Base-by-base conservation (phyloP, 1,139 yeast genomes). In the Taphrina flavorubra region DNA sequence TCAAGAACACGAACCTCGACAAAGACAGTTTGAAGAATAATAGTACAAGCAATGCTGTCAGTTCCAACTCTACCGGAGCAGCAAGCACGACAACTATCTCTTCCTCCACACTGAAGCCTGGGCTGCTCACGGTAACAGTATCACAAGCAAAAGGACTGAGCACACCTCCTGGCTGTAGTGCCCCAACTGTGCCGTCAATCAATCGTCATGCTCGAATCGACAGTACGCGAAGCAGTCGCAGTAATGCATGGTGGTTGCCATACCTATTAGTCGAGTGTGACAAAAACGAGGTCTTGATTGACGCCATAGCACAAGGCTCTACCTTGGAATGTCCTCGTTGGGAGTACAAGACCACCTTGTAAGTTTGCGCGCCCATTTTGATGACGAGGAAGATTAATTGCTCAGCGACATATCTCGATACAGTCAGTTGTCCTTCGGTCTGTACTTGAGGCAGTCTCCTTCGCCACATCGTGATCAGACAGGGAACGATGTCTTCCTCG, bases 291-390 rank as follows among this genome's bases (percentile, higher is more conserved):
- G 85, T 91, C 70, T 85, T 90, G n/a, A 84, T 90, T 68, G 95
- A 90, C 73, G 92, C 96, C 3, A 51, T 70, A 18, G 56, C 53
- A 16, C 51, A 64, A 36, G 62, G 65, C 20, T 63, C 68, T 11
- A 57, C 63, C 16, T 55, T 65, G n/a, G 69, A 86, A 86, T 58
- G 82, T 85, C 90, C 92, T 1, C 81, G 82, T 31, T 94, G 97
- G 87, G 92, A 92, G 77, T 90, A 89, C 74, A 92, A 90, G 25
- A 90, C 96, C 13, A 87, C 92, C 10, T 94, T 94, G 77, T 99
- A 94, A 47, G 69, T 5, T 36, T 88, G 96, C 13, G 13, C 85
- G 7, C 86, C 82, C 75, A 85, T 79, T 66, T 77, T 87, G 69
- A 87, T 11, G 36, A 20, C 13, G 20, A 34, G 6, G 31, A 7